These are phyloP conservation scores for Sporothrix pseudoabietina DNA, from an alignment of 2,329 filamentous ascomycete genomes.

Conservation along the genomic window DNA sequence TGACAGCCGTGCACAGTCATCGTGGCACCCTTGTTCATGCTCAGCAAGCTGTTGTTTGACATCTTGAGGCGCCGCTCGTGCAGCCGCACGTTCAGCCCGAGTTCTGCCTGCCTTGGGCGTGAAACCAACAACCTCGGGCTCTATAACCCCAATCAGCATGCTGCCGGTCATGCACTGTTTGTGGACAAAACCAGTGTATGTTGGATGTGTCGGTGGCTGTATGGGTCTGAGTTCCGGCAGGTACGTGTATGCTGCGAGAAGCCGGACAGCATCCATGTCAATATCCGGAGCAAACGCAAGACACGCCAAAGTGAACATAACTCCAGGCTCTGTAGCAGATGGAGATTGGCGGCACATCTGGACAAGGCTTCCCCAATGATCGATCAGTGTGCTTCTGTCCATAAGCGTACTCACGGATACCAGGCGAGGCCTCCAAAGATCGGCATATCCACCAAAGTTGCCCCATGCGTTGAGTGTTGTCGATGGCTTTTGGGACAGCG, in stretches of 20 bases:
- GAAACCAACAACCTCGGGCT: constrained; percentile 8
- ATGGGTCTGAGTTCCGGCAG: constrained; percentile 45
- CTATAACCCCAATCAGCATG: background rate
- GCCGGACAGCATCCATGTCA: constrained; percentile 37
- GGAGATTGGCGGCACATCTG: constrained; percentile 30
- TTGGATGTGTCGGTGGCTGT: constrained; percentile 36
- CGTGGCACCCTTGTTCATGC: background rate
- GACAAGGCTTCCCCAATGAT: constrained; percentile 38
- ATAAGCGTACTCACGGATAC: constrained; percentile 4
- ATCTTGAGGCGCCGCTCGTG: too few species aligned
- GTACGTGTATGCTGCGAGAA: constrained; percentile 50
- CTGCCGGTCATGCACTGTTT: constrained; percentile 7
- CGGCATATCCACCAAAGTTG: constrained; percentile 15
- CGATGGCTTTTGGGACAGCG: background rate
- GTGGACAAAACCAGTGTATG: constrained; percentile 19
- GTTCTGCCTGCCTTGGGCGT: background rate
- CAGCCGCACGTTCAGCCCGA: too few species aligned
- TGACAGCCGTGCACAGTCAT: background rate
- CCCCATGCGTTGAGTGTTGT: constrained; percentile 14
- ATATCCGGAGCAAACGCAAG: constrained; percentile 37
- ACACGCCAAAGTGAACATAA: constrained; percentile 38
- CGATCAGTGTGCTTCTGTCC: constrained; percentile 3
- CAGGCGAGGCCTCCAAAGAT: accelerated
- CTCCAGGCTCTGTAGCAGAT: background rate
- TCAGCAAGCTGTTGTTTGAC: too few species aligned